These are phyloP conservation scores for Aspergillus cejpii DNA, from an alignment of 2,329 filamentous ascomycete genomes.

Conservation along the genomic window DNA sequence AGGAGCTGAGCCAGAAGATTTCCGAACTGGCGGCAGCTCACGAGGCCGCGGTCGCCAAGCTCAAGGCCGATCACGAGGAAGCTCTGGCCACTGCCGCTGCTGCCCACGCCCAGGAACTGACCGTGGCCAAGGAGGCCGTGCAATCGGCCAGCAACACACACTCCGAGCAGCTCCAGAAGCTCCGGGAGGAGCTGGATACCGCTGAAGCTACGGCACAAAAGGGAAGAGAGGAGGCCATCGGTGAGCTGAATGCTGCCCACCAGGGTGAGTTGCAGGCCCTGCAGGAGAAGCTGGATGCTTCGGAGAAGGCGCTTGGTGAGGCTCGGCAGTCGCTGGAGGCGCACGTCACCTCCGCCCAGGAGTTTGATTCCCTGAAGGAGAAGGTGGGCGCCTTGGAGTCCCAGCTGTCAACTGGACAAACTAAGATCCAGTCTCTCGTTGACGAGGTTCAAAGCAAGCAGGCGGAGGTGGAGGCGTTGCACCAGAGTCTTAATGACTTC, in stretches of 20 bases:
- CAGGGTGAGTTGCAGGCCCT: conserved; percentile 30
- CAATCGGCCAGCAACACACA: conserved; percentile 28
- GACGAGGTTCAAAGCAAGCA: conserved; percentile 33
- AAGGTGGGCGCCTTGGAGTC: conserved; percentile 31
- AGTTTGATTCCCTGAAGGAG: conserved; percentile 33
- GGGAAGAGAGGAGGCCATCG: conserved; percentile 26
- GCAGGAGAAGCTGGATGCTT: conserved; percentile 29
- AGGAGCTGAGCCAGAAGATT: conserved; percentile 20
- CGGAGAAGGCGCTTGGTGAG: conserved; percentile 31
- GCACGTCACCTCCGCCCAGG: conserved; percentile 28
- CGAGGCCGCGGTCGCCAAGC: conserved; percentile 23
- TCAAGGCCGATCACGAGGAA: conserved; percentile 3
- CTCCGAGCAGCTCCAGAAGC: conserved; percentile 30
- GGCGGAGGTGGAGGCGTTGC: conserved; percentile 33
- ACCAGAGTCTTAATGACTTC: conserved; percentile 32
- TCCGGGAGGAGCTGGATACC: conserved; percentile 29
- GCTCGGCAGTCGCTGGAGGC: conserved; percentile 33
- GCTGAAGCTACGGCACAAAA: conserved; percentile 26
- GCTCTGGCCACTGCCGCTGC: conserved; percentile 21
- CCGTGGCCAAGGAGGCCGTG: conserved; percentile 26
- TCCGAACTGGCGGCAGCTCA: conserved; percentile 27
- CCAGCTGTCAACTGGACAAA: conserved; percentile 26
- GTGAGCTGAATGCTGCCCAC: conserved; percentile 28
- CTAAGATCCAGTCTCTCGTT: conserved; percentile 32
- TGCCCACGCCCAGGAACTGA: conserved; percentile 32